phyloP scores from a whole-genome alignment of 129 eudicot genomes.

The Chrysanthemum makinoi region DNA sequence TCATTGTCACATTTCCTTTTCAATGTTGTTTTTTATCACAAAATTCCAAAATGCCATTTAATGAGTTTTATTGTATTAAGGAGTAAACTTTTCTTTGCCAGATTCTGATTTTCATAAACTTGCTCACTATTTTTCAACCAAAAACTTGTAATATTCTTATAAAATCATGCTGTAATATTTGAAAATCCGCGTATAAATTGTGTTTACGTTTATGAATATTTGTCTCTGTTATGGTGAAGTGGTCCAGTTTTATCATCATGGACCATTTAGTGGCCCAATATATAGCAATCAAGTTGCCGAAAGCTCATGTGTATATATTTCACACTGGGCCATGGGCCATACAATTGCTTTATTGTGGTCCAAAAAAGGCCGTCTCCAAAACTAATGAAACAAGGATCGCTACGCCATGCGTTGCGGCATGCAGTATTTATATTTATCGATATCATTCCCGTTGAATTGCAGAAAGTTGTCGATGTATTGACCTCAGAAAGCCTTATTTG shows the following conservation, averaged over 20 bases:
- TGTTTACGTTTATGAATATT: too few species aligned
- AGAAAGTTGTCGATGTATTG: too few species aligned
- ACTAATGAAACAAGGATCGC: too few species aligned
- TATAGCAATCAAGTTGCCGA: constrained; percentile 15
- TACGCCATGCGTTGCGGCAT: too few species aligned
- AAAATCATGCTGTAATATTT: too few species aligned
- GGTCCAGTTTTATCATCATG: constrained; percentile 19
- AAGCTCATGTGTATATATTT: constrained; percentile 23
- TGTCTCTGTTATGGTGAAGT: constrained; percentile 20
- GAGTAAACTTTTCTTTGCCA: not conserved
- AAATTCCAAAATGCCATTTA: constrained; percentile 4
- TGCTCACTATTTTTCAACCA: not conserved
- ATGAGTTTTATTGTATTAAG: not conserved
- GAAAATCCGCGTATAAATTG: too few species aligned
- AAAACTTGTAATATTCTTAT: too few species aligned
- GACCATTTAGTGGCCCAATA: constrained; percentile 26
- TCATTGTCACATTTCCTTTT: not conserved
- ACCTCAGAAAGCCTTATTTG: too few species aligned
- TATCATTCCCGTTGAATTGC: too few species aligned
- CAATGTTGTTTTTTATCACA: not conserved
- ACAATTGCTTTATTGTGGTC: constrained; percentile 21
- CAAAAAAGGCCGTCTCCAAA: constrained; percentile 1
- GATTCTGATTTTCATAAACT: not conserved
- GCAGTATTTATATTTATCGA: too few species aligned
- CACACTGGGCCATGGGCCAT: constrained; percentile 22